A percentile compares a stretch with the other conserved stretches of the same genome.
phyloP scores from a whole-genome alignment of 257 asterid species.

The Gardenia jasminoides region DNA sequence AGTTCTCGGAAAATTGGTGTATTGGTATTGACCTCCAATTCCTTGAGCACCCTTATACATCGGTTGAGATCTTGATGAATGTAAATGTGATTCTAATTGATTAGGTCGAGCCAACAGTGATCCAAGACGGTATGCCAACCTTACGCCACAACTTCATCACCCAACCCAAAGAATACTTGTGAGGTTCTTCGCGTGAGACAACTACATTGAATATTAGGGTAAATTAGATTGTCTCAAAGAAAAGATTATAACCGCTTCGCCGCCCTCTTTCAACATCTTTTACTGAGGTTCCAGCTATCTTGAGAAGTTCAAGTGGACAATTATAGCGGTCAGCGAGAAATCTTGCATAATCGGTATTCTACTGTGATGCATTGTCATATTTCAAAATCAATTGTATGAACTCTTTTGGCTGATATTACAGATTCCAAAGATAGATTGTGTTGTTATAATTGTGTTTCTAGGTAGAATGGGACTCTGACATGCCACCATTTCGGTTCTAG shows the following conservation, averaged over 20 bases:
- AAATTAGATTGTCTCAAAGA: conserved; percentile 40
- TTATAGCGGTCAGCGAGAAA: conserved; percentile 31
- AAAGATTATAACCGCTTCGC: conserved; percentile 35
- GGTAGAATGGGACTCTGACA: conserved; percentile 44
- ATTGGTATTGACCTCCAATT: conserved; percentile 46
- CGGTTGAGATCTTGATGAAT: conserved; percentile 33
- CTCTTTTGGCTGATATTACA: too few relatives aligned
- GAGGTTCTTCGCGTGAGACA: conserved; percentile 34
- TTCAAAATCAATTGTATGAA: too few relatives aligned
- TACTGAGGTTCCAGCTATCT: conserved; percentile 33
- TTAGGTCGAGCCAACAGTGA: conserved; percentile 38
- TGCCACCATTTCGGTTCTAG: conserved; percentile 16
- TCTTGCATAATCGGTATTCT: conserved; percentile 58
- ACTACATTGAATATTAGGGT: conserved; percentile 34
- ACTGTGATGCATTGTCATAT: conserved; percentile 42
- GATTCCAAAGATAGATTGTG: too few relatives aligned
- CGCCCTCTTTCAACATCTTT: conserved; percentile 33
- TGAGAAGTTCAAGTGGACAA: conserved; percentile 36
- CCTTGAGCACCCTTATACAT: conserved; percentile 39
- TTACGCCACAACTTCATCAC: conserved; percentile 40
- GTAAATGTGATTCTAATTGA: conserved; percentile 27
- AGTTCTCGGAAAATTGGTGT: conserved; percentile 39
- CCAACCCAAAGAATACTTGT: conserved; percentile 25
- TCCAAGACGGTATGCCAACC: too few relatives aligned
- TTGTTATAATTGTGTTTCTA: too few relatives aligned